Percentiles rank a stretch among this genome's conserved stretches.
phyloP scores from a whole-genome alignment of 257 asterid species.

The Plantago ovata region DNA sequence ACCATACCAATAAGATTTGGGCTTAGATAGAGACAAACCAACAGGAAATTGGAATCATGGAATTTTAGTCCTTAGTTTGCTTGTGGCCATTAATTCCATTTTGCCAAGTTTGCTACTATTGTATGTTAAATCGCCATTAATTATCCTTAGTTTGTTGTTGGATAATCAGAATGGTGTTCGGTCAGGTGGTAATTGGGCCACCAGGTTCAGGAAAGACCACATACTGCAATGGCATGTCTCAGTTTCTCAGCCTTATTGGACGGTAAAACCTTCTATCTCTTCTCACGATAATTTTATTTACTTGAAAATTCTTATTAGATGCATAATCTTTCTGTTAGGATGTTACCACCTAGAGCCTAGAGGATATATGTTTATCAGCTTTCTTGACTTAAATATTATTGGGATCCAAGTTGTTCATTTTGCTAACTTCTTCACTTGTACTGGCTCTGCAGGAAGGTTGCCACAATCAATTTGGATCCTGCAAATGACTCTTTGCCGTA shows the following conservation, averaged over 20 bases:
- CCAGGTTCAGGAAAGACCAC: constrained; percentile 99
- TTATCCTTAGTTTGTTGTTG: neutral
- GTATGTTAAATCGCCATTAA: too few relatives aligned
- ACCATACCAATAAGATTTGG: too few relatives aligned
- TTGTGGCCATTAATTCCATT: too few relatives aligned
- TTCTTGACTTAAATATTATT: constrained; percentile 1
- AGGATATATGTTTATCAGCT: constrained; percentile 3
- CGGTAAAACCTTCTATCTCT: constrained; percentile 38
- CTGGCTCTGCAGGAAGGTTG: constrained; percentile 77
- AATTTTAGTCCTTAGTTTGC: too few relatives aligned
- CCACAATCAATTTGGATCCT: constrained; percentile 90
- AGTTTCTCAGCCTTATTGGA: constrained; percentile 85
- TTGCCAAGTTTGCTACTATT: too few relatives aligned
- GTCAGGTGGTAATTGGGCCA: constrained; percentile 96
- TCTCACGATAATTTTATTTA: constrained; percentile 1
- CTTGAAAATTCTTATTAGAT: constrained; percentile 8
- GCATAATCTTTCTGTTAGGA: neutral
- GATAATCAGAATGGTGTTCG: constrained; percentile 65
- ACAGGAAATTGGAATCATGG: too few relatives aligned
- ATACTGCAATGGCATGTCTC: constrained; percentile 98
- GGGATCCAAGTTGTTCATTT: neutral
- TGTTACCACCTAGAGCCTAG: neutral
- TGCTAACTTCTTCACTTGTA: neutral
- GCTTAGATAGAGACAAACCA: too few relatives aligned
- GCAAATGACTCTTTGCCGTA: constrained; percentile 96